These are phyloP conservation scores for Scortechinia acanthostroma DNA, from an alignment of 2,329 filamentous ascomycete genomes.

Conservation along the genomic window DNA sequence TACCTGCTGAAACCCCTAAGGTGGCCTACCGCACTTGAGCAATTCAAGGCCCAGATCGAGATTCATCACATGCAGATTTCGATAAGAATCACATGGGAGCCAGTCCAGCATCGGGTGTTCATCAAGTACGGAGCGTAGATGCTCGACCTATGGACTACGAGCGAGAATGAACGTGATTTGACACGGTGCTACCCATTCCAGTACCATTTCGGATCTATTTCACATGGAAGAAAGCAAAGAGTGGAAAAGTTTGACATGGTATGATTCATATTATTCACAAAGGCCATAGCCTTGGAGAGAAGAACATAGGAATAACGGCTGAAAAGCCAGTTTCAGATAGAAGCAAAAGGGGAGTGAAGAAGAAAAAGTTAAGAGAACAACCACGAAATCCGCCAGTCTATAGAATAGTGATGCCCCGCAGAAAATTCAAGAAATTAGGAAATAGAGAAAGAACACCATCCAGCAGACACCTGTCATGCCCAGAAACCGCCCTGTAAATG, in stretches of 20 bases:
- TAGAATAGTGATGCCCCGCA: constrained; percentile 6
- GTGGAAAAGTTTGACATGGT: neutral
- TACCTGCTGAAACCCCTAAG: neutral
- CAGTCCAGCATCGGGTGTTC: neutral
- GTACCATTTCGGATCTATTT: neutral
- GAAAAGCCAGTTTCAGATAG: constrained; percentile 12
- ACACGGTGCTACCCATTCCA: neutral
- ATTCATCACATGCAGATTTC: too few species aligned
- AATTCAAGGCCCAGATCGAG: too few species aligned
- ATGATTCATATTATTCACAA: constrained; percentile 4
- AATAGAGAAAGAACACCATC: constrained; percentile 11
- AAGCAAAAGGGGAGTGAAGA: constrained; percentile 2
- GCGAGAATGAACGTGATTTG: too few species aligned
- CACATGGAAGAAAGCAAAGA: neutral
- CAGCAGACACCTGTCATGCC: constrained; percentile 24
- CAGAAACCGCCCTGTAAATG: constrained; percentile 22
- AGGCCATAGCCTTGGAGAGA: constrained; percentile 8
- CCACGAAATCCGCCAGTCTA: neutral
- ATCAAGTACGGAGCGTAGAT: neutral
- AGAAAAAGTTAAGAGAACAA: neutral
- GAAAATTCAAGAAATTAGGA: constrained; percentile 8
- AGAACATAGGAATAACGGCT: constrained; percentile 9
- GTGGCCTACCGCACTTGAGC: too few species aligned
- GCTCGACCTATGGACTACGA: too few species aligned
- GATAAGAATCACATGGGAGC: neutral